These are phyloP conservation scores for Leptodermis oblonga DNA, from an alignment of 257 asterid species.

Conservation along the genomic window DNA sequence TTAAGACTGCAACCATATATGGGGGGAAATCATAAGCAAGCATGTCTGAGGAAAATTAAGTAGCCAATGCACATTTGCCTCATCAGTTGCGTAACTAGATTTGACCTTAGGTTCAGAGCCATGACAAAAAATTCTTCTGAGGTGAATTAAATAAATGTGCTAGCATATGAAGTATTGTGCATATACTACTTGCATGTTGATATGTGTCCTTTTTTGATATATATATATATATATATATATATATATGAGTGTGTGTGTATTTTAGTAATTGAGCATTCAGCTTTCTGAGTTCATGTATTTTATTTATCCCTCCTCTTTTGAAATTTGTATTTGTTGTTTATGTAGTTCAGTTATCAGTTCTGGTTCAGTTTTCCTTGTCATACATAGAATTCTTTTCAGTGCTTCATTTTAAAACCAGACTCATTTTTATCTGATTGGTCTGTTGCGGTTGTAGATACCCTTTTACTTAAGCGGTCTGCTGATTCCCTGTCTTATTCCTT, in stretches of 20 bases:
- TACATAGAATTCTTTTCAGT: neutral
- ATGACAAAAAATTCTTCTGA: neutral
- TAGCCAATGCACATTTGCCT: neutral
- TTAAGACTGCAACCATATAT: neutral
- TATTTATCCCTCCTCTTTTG: neutral
- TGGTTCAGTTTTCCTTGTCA: neutral
- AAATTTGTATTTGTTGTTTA: neutral
- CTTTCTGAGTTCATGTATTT: neutral
- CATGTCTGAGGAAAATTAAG: neutral
- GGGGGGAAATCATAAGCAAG: too few relatives aligned
- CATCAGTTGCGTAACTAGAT: too few relatives aligned
- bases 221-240: too few relatives aligned
- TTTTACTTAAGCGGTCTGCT: neutral
- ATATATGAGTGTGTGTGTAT: too few relatives aligned
- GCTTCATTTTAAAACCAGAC: neutral
- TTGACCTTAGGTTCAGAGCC: neutral
- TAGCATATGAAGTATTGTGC: neutral
- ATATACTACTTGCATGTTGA: neutral
- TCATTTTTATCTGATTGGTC: neutral
- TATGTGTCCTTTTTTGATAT: neutral
- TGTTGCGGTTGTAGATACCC: neutral
- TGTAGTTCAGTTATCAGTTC: neutral
- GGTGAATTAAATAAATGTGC: neutral
- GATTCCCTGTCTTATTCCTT: constrained; percentile 6
- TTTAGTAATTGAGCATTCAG: neutral